Evolutionary conservation across 345 rosid species (phyloP), one percentile per base, ranked within the genome.

Genomic region (Ceriops zippeliana): DNA sequence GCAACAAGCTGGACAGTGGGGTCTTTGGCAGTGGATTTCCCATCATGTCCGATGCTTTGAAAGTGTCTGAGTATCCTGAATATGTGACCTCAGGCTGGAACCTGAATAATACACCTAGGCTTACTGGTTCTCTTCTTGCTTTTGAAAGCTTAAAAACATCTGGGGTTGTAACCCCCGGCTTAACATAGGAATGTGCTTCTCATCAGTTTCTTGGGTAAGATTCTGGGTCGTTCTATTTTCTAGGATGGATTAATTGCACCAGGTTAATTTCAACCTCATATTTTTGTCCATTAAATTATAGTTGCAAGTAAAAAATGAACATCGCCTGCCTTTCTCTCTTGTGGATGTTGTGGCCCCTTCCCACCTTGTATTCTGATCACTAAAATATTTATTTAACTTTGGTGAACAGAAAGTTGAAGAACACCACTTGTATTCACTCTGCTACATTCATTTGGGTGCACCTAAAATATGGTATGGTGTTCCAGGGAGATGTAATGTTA

Each of bases 11-110:
- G 76, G 83, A 81, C 67, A 76, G 81, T 58, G 62, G 51, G 31
- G 80, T 56, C 27, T 85, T 89, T 82, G 86, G 87, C 76, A 83
- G 91, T 78, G 95, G 92, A 72, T 90, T 90, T 84, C 87, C 95
- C 11, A 70, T 70, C 42, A 66, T n/a, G 37, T 73, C 75, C 52
- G 61, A 63, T 58, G 62, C 35, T 60, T 34, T 59, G 59, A 73
- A 69, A 63, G 37, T 69, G 35, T 64, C 71, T 66, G 78, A 70
- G 22, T 59, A 67, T 65, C 62, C 73, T 61, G 74, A 75, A 17
- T 85, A 78, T 65, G 46, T 66, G 65, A 62, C 68, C 52, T 86
- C 88, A 35, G 84, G 91, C 60, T 91, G 97, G 97, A 91, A 91
- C 72, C 82, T 89, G 75, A 89, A 87, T 78, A 80, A 82, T 58